Conservation (phyloP, 306 rosid genomes). For the Elaeagnus macrophylla region DNA sequence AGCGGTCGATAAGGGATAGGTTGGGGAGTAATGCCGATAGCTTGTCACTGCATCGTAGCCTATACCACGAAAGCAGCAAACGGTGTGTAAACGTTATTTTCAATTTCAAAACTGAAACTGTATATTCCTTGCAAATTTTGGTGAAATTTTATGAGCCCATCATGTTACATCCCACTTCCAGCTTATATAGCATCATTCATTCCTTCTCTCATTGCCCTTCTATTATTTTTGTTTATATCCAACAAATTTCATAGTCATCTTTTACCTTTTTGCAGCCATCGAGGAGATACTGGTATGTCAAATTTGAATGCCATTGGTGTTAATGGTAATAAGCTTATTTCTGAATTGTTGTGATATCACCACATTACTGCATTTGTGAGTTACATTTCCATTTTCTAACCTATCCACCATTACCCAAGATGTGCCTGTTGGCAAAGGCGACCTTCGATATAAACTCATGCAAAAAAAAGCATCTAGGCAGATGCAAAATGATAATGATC, state of each 20-base stretch:
- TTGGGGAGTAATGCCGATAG: no score
- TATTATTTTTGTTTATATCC: no score
- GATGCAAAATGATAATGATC: slow-evolving; percentile 33
- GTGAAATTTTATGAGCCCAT: no score
- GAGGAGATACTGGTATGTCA: slow-evolving; percentile 38
- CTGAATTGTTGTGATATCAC: slow-evolving; percentile 12
- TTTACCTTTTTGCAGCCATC: slow-evolving; percentile 42
- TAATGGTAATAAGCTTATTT: slow-evolving; percentile 45
- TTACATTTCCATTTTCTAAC: slow-evolving; percentile 19
- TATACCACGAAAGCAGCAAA: no score
- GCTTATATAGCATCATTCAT: no score
- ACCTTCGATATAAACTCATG: slow-evolving; percentile 81
- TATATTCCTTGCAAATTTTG: no score
- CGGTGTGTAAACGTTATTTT: no score
- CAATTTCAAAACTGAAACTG: no score
- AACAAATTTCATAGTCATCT: slow-evolving; percentile 1
- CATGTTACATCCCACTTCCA: no score
- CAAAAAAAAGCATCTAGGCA: slow-evolving; percentile 49
- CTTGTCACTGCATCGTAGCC: no score
- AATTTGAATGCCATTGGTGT: slow-evolving; percentile 30
- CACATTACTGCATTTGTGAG: slow-evolving; percentile 17
- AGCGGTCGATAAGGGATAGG: no score
- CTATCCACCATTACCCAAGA: slow-evolving; percentile 21
- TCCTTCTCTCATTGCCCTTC: no score
- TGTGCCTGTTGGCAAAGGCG: slow-evolving; percentile 50